Percentiles rank a stretch among this genome's conserved stretches.
These are phyloP conservation scores for Emericellopsis atlantica DNA, from an alignment of 2,329 filamentous ascomycete genomes.

Conservation along the genomic window DNA sequence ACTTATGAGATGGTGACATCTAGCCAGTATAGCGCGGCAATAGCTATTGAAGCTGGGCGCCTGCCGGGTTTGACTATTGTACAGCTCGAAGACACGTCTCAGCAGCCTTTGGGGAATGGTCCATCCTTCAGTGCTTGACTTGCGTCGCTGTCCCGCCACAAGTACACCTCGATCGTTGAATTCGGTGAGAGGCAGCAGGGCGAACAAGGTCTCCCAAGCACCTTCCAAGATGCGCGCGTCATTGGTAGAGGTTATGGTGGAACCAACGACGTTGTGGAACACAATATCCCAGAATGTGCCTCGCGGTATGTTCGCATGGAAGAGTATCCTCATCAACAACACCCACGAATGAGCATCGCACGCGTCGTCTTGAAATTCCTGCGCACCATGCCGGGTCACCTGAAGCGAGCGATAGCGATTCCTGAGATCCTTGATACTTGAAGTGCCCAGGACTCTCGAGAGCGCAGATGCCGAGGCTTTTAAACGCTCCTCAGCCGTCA, in stretches of 20 bases:
- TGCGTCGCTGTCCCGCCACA: constrained; percentile 17
- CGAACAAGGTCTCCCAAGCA: constrained; percentile 46
- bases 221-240: constrained; percentile 39
- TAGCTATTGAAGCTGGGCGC: constrained; percentile 53
- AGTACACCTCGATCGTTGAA: constrained; percentile 43
- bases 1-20: constrained; percentile 50
- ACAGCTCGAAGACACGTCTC: constrained; percentile 44
- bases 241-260: constrained; percentile 17
- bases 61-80: constrained; percentile 41
- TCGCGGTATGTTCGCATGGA: constrained; percentile 34
- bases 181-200: constrained; percentile 46
- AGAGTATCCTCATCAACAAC: constrained; percentile 39
- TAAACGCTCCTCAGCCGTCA: constrained; percentile 36
- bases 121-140: constrained; percentile 41
- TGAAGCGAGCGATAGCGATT: constrained; percentile 35
- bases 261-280: constrained; percentile 26
- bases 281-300: constrained; percentile 49
- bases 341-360: constrained; percentile 42
- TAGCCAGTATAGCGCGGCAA: constrained; percentile 42
- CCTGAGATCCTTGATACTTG: constrained; percentile 29
- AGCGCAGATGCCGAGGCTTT: constrained; percentile 20
- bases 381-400: constrained; percentile 28
- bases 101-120: constrained; percentile 41
- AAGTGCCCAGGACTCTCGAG: constrained; percentile 21
- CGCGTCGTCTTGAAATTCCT: constrained; percentile 36